Percentiles rank a stretch among this genome's conserved stretches.
Conservation (phyloP, 768 basidiomycete species). For the Naganishia friedmannii region DNA sequence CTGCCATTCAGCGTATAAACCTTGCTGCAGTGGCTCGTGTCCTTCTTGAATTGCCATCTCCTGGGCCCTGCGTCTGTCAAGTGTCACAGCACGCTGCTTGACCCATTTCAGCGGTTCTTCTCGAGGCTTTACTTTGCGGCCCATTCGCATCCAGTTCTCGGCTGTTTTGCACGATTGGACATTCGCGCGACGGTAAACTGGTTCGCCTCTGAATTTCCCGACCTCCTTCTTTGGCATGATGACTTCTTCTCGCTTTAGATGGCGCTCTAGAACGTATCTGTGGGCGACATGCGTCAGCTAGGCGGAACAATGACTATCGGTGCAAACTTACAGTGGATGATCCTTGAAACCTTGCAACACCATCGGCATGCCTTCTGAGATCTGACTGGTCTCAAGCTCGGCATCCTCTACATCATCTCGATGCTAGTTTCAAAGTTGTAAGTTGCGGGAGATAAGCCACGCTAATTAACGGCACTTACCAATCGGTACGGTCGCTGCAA, state of each 20-base stretch:
- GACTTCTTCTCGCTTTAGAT: conserved; percentile 82
- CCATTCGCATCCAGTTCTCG: conserved; percentile 92
- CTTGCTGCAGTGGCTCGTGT: conserved; percentile 70
- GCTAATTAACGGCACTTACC: conserved; percentile 56
- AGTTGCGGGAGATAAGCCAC: neutral
- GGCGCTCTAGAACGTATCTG: conserved; percentile 79
- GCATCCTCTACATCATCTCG: conserved; percentile 91
- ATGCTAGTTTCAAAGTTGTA: conserved; percentile 58
- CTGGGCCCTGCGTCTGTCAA: conserved; percentile 71
- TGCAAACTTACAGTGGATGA: conserved; percentile 71
- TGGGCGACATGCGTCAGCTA: neutral
- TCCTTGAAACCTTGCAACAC: conserved; percentile 89
- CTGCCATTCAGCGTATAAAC: conserved; percentile 77
- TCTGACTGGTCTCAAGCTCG: conserved; percentile 70
- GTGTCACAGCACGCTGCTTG: conserved; percentile 77
- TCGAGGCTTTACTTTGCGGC: conserved; percentile 67
- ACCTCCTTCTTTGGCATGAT: conserved; percentile 72
- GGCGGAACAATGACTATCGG: too few species aligned
- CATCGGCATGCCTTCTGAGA: conserved; percentile 89
- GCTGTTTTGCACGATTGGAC: conserved; percentile 83
- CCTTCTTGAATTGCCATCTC: conserved; percentile 60
- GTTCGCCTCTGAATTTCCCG: conserved; percentile 87
- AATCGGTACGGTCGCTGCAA: conserved; percentile 76
- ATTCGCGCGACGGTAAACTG: conserved; percentile 80
- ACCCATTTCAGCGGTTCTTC: conserved; percentile 85